These are phyloP conservation scores for Chalciporus piperatus DNA, from an alignment of 768 basidiomycete genomes.

Conservation along the genomic window DNA sequence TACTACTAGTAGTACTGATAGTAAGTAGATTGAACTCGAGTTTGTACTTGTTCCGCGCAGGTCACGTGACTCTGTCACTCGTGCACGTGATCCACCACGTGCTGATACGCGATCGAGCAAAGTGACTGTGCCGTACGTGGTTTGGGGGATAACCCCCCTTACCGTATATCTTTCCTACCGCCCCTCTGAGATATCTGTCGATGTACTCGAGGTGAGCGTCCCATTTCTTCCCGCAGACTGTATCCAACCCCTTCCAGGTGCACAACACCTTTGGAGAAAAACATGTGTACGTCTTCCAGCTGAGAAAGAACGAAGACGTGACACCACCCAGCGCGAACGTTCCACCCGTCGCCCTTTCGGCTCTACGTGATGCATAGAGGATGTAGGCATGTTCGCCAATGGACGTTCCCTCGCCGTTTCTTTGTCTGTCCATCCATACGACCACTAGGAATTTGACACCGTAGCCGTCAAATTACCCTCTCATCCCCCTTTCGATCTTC, in stretches of 20 bases:
- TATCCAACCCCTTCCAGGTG: slow-evolving; percentile 37
- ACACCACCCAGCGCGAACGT: slow-evolving; percentile 33
- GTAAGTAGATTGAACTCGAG: no score
- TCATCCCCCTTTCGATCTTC: slow-evolving; percentile 18
- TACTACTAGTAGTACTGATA: no score
- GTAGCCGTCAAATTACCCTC: slow-evolving; percentile 52
- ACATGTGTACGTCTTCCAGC: slow-evolving; percentile 55
- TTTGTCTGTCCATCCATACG: slow-evolving; percentile 80
- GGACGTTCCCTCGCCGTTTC: slow-evolving; percentile 66
- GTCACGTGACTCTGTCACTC: neutral
- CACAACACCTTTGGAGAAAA: slow-evolving; percentile 76
- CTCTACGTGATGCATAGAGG: neutral
- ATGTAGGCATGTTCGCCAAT: slow-evolving; percentile 54
- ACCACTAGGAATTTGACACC: slow-evolving; percentile 62
- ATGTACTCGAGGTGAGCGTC: slow-evolving; percentile 54
- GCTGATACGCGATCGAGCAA: no score
- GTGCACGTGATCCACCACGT: no score
- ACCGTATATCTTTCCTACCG: slow-evolving; percentile 66
- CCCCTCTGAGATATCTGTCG: slow-evolving; percentile 33
- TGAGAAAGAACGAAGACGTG: slow-evolving; percentile 44
- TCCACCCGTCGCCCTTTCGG: neutral
- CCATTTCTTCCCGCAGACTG: neutral
- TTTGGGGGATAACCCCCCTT: slow-evolving; percentile 68
- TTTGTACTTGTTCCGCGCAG: no score
- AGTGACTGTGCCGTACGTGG: slow-evolving; percentile 67